A percentile compares a stretch with the other conserved stretches of the same genome.
Conservation (phyloP, 371 early-diverging fungal genomes). For the Mucor indicus region DNA sequence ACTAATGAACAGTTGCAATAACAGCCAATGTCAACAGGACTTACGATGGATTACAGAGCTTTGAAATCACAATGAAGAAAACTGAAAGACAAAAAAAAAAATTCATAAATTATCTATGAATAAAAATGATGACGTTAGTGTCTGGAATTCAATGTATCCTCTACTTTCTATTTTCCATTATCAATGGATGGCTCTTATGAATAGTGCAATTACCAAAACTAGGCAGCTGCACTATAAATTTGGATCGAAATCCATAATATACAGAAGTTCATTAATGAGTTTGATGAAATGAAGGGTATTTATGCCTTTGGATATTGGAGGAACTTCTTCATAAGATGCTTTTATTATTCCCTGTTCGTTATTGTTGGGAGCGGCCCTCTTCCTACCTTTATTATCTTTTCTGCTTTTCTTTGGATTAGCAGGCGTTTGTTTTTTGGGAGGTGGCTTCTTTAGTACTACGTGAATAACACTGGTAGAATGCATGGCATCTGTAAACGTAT, state of each 20-base stretch:
- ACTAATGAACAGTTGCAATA: constrained; percentile 8
- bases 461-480: constrained; percentile 2
- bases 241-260: no score
- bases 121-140: constrained; percentile 2
- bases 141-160: constrained; percentile 6
- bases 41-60: background rate
- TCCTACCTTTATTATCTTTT: constrained; percentile 1
- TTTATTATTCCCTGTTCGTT: no score
- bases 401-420: background rate
- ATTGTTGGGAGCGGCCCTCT: background rate
- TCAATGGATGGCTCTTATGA: constrained; percentile 3
- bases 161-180: constrained; percentile 4
- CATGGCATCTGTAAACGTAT: constrained; percentile 3
- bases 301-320: background rate
- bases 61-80: no score
- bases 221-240: constrained; percentile 1
- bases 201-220: constrained; percentile 5
- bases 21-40: constrained; percentile 10
- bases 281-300: background rate
- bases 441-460: constrained; percentile 2
- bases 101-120: no score
- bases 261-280: no score
- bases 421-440: background rate
- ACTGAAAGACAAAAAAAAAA: no score
- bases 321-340: background rate